phyloP scores from a whole-genome alignment of 345 rosid species.

The Eucalyptus marginata region DNA sequence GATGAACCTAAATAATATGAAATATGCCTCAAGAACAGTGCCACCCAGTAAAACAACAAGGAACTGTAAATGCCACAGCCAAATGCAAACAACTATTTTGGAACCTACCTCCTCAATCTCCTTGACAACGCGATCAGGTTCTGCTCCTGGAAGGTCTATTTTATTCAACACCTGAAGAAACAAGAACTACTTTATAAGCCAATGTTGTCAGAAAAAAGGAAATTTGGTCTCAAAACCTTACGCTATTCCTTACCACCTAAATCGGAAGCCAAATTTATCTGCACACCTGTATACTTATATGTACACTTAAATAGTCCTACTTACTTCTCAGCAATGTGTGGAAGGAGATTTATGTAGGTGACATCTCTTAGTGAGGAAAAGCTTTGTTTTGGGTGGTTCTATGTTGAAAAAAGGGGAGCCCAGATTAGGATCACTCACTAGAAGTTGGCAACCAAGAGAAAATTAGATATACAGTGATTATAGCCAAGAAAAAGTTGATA shows the following conservation, averaged over 20 bases:
- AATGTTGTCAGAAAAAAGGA: not conserved
- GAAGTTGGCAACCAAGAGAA: not conserved
- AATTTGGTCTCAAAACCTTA: not conserved
- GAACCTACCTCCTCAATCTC: constrained; percentile 91
- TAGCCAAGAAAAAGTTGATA: not conserved
- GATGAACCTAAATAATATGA: not conserved
- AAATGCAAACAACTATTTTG: not conserved
- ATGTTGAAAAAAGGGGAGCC: not conserved
- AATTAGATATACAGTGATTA: not conserved
- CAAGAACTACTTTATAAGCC: not conserved
- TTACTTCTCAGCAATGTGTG: not conserved
- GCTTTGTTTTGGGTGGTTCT: not conserved
- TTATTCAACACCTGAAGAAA: constrained; percentile 76
- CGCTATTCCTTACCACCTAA: not conserved
- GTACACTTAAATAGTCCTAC: not conserved
- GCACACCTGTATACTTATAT: not conserved
- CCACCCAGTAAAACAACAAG: not conserved
- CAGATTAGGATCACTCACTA: not conserved
- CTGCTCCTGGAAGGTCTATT: constrained; percentile 98
- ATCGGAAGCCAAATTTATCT: not conserved
- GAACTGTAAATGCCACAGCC: not conserved
- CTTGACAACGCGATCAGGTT: constrained; percentile 62
- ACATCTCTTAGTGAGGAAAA: not conserved
- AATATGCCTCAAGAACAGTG: not conserved
- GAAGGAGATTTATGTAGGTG: not conserved